Base-by-base conservation (phyloP, 768 basidiomycete genomes). In the Lactarius tabidus region DNA sequence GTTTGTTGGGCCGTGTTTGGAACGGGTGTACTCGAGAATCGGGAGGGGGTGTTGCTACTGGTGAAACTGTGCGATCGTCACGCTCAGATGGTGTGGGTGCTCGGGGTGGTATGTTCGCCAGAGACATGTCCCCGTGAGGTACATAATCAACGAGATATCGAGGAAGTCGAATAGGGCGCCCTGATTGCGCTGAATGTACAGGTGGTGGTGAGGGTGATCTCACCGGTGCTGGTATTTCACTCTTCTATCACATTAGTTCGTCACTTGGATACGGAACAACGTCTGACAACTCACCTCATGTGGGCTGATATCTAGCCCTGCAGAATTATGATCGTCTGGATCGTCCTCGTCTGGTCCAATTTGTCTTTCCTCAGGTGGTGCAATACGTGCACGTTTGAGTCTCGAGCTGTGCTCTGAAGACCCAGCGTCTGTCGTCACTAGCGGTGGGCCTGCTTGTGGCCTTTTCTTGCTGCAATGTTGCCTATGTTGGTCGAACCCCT, bases 311-410 rank as follows among this genome's bases (percentile, higher is more conserved):
- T 39, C 17, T 20, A 9, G 7, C n/a, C 20, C 7, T 9, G 18
- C 0, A 20, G 7, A 2, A 6, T 43, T n/a, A n/a, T n/a, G n/a
- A n/a, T n/a, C n/a, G n/a, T n/a, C 20, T 1, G 6, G 38, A 1
- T n/a, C 8, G 20, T 43, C 41, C 17, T 41, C 39, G 6, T 14
- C 18, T 9, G 36, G 10, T 6, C 10, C 36, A 2, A 1, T 15
- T 6, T n/a, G 20, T 6, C 20, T 12, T 18, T 43, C 6, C 0
- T n/a, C 0, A 3, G 41, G 41, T 1, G 20, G n/a, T 43, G 8
- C 41, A 9, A 43, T 1, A 43, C 41, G 20, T 2, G 41, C 41
- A 7, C 41, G 20, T n/a, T 43, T 43, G 7, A 43, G 41, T 43
- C 41, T n/a, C n/a, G 41, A 20, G 2, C 17, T 9, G 6, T 9